phyloP scores from a whole-genome alignment of 768 basidiomycete genomes.

The Austroboletus festivus region DNA sequence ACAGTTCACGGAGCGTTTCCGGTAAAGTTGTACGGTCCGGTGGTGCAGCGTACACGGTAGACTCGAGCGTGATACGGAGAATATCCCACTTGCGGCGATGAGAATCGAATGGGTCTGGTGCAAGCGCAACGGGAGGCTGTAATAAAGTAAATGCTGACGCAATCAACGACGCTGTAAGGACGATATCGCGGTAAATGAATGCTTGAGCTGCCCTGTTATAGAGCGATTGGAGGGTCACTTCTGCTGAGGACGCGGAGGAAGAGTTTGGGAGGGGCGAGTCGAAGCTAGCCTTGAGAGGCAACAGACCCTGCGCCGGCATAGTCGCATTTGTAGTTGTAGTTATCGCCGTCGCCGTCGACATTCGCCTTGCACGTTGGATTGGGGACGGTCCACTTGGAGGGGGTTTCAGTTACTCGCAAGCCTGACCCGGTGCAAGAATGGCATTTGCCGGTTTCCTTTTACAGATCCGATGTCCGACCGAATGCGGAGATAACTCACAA shows the following conservation, averaged over 20 bases:
- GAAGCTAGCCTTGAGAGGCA: slow-evolving; percentile 37
- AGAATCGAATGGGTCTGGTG: slow-evolving; percentile 42
- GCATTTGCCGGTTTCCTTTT: not conserved
- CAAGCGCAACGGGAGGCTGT: slow-evolving; percentile 35
- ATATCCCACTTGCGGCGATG: slow-evolving; percentile 83
- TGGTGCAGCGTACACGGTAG: slow-evolving; percentile 61
- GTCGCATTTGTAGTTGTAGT: slow-evolving; percentile 33
- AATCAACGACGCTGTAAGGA: slow-evolving; percentile 63
- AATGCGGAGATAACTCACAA: not conserved
- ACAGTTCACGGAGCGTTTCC: slow-evolving; percentile 45
- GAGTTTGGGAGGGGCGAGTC: slow-evolving; percentile 3
- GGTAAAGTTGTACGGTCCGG: slow-evolving; percentile 46
- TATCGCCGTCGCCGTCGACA: slow-evolving; percentile 49
- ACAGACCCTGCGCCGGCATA: slow-evolving; percentile 20
- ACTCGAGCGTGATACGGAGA: slow-evolving; percentile 78
- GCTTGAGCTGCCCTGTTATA: slow-evolving; percentile 77
- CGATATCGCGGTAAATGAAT: slow-evolving; percentile 70
- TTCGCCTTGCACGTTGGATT: slow-evolving; percentile 16
- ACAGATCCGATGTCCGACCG: slow-evolving; percentile 1
- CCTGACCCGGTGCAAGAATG: not conserved
- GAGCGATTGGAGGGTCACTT: slow-evolving; percentile 60
- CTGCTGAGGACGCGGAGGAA: slow-evolving; percentile 30
- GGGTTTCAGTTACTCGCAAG: not conserved
- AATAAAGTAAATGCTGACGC: slow-evolving; percentile 67
- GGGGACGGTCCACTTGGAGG: too few species aligned